Evolutionary conservation across 345 rosid species (phyloP).

Genomic region (Eucalyptus sp.): DNA sequence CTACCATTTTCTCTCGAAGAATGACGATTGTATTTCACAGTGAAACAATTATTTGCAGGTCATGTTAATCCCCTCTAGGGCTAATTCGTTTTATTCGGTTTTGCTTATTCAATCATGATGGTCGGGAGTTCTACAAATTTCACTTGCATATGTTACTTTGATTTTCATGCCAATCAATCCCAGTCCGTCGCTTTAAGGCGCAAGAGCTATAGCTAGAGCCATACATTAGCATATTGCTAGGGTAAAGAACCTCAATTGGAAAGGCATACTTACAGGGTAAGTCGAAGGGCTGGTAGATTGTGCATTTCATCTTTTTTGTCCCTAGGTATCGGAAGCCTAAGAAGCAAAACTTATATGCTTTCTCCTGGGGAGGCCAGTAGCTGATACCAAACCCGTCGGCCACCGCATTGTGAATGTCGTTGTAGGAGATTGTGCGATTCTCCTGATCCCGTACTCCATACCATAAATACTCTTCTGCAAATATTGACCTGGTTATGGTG

Average conservation of each 20-base stretch:
- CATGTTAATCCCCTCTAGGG: background rate
- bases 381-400: background rate
- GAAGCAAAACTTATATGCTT: rapidly evolving
- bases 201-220: background rate
- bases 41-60: background rate
- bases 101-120: background rate
- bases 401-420: background rate
- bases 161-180: background rate
- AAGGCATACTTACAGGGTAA: background rate
- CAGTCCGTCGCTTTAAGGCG: background rate
- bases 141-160: background rate
- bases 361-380: rapidly evolving
- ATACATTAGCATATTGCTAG: background rate
- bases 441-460: background rate
- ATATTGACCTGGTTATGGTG: background rate
- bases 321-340: background rate
- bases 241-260: background rate
- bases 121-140: background rate
- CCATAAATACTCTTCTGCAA: background rate
- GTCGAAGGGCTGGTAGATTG: rapidly evolving
- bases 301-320: rapidly evolving
- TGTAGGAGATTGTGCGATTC: background rate
- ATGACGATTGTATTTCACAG: background rate
- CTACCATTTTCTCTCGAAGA: background rate
- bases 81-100: background rate